Evolutionary conservation across 2,329 filamentous ascomycete genomes (phyloP).

Genomic region (Aspergillus glaucus): DNA sequence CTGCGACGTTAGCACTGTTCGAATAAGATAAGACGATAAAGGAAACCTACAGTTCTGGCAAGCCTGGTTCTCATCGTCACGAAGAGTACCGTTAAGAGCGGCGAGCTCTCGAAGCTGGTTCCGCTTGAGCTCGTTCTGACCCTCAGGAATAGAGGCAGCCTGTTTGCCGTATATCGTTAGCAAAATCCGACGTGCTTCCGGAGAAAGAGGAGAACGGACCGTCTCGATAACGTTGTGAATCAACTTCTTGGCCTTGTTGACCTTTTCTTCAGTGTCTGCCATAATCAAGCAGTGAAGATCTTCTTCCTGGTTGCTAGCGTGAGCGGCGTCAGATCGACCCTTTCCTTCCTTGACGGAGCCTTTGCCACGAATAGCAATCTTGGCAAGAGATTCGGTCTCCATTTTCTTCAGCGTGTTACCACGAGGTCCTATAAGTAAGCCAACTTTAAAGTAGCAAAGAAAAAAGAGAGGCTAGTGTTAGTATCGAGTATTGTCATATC

Average conservation of each 20-base stretch:
- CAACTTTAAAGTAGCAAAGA: constrained; percentile 75
- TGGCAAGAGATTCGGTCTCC: constrained; percentile 94
- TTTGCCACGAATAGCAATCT: constrained; percentile 99
- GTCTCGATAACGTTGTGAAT: constrained; percentile 99
- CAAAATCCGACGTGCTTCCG: background rate
- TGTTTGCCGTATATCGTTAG: constrained; percentile 39
- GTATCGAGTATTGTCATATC: constrained; percentile 49
- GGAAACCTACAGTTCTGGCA: constrained; percentile 77
- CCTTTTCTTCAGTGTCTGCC: constrained; percentile 99
- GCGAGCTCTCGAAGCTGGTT: constrained; percentile 97
- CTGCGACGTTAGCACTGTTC: constrained; percentile 27
- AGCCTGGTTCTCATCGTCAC: constrained; percentile 98
- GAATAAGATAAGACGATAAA: background rate
- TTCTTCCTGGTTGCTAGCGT: constrained; percentile 99
- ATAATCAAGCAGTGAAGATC: constrained; percentile 98
- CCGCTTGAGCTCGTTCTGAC: constrained; percentile 96
- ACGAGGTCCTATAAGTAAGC: constrained; percentile 99
- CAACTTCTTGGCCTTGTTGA: constrained; percentile 97
- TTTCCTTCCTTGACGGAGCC: constrained; percentile 99
- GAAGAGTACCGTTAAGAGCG: constrained; percentile 95
- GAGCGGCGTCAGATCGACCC: constrained; percentile 94
- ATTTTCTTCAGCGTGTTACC: constrained; percentile 99
- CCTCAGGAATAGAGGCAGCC: constrained; percentile 97
- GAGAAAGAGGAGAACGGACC: constrained; percentile 50
- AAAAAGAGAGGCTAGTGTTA: constrained; percentile 90